Percentiles rank a stretch among this genome's conserved stretches.
phyloP scores from a whole-genome alignment of 306 rosid species.

The Dalbergia cochinchinensis region DNA sequence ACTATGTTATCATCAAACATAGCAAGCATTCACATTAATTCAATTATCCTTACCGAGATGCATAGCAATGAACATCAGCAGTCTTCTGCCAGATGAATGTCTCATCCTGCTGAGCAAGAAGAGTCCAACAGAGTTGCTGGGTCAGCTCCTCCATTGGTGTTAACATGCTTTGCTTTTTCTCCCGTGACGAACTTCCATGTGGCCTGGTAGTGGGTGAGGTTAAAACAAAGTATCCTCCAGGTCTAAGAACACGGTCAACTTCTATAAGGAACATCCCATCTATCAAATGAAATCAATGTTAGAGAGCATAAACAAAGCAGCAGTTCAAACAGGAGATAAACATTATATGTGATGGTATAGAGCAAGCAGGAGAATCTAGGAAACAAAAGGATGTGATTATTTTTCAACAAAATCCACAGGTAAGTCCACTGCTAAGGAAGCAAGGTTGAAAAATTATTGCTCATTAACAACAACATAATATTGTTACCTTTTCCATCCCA shows the following conservation, averaged over 20 bases:
- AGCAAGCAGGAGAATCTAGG: not conserved
- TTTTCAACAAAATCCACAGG: not conserved
- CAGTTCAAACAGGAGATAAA: constrained; percentile 26
- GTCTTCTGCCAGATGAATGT: constrained; percentile 91
- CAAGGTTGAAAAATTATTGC: constrained; percentile 20
- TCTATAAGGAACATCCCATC: constrained; percentile 81
- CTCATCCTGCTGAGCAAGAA: constrained; percentile 87
- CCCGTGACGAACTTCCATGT: constrained; percentile 57
- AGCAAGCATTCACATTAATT: not conserved
- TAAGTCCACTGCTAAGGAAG: constrained; percentile 20
- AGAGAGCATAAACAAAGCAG: constrained; percentile 24
- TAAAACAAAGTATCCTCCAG: constrained; percentile 93
- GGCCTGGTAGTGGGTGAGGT: constrained; percentile 71
- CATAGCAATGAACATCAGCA: constrained; percentile 65
- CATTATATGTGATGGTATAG: not conserved
- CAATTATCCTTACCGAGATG: constrained; percentile 63
- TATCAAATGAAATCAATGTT: constrained; percentile 48
- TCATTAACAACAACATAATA: constrained; percentile 7
- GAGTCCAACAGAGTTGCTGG: constrained; percentile 76
- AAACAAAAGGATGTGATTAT: constrained; percentile 16
- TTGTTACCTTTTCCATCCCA: constrained; percentile 80
- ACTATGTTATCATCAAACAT: constrained; percentile 3
- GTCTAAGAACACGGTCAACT: constrained; percentile 85
- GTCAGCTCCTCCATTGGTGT: constrained; percentile 68
- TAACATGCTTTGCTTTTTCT: constrained; percentile 59